These are phyloP conservation scores for Orbilia ellipsospora DNA, from an alignment of 2,329 filamentous ascomycete species.

Conservation along the genomic window DNA sequence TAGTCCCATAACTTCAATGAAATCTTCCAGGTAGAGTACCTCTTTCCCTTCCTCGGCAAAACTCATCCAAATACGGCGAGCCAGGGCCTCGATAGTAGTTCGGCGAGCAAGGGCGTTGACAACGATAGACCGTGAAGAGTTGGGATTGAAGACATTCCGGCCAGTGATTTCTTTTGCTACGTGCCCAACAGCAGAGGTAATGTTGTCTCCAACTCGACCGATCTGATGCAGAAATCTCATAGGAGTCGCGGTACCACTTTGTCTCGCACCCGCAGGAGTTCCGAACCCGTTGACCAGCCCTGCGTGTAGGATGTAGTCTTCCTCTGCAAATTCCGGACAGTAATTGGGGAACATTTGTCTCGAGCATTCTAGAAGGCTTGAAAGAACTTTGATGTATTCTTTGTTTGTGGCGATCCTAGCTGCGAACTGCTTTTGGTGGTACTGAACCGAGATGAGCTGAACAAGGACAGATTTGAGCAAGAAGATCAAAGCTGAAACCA, in stretches of 20 bases:
- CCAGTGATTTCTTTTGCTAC: constrained; percentile 94
- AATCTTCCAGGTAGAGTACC: constrained; percentile 80
- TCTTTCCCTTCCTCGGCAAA: constrained; percentile 92
- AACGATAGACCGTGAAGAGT: constrained; percentile 88
- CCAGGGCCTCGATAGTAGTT: constrained; percentile 83
- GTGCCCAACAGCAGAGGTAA: constrained; percentile 92
- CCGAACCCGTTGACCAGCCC: constrained; percentile 70
- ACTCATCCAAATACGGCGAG: constrained; percentile 93
- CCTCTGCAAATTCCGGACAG: constrained; percentile 87
- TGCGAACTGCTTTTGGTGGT: constrained; percentile 85
- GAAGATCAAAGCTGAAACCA: constrained; percentile 76
- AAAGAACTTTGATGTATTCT: constrained; percentile 81
- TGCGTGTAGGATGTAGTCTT: constrained; percentile 92
- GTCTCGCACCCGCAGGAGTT: constrained; percentile 62
- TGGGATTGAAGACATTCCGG: constrained; percentile 90
- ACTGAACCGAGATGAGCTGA: constrained; percentile 84
- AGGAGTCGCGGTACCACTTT: constrained; percentile 76
- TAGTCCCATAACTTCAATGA: constrained; percentile 85
- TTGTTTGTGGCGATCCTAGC: constrained; percentile 89
- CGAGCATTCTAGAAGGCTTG: constrained; percentile 89
- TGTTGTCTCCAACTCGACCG: constrained; percentile 87
- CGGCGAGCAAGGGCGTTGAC: constrained; percentile 87
- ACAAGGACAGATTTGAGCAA: constrained; percentile 82
- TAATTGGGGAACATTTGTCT: constrained; percentile 90
- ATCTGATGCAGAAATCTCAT: constrained; percentile 79